Evolutionary conservation across 352 stramenopile species (phyloP).

Genomic region (Stramenopiles sp.): DNA sequence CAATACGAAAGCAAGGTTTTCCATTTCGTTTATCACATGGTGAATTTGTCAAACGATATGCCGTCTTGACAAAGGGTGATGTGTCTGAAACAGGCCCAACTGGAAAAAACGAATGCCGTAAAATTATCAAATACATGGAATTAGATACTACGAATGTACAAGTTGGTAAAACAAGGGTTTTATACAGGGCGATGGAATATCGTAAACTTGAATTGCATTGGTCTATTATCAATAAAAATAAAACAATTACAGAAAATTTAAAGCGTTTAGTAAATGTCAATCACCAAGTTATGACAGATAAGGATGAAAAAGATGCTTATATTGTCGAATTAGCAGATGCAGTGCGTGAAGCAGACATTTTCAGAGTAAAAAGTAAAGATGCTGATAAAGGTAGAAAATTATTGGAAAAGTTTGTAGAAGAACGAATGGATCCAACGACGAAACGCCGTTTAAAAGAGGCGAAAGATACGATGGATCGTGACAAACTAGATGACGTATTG

Average conservation of each 20-base stretch:
- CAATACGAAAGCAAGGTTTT: slow-evolving; percentile 42
- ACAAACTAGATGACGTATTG: background rate
- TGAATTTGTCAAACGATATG: slow-evolving; percentile 58
- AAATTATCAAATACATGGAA: background rate
- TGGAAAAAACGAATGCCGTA: background rate
- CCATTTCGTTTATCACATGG: slow-evolving; percentile 53
- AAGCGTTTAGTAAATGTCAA: background rate
- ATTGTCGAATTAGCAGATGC: background rate
- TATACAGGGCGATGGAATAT: background rate
- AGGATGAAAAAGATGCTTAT: background rate
- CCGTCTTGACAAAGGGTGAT: background rate
- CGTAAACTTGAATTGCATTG: background rate
- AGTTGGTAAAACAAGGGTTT: background rate
- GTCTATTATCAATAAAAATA: background rate
- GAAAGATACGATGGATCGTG: background rate
- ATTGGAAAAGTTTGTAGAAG: background rate
- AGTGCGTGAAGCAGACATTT: background rate
- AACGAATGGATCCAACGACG: background rate
- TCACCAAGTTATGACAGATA: background rate
- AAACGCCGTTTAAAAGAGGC: background rate
- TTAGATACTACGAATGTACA: background rate
- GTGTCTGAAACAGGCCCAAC: background rate
- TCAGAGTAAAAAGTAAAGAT: background rate
- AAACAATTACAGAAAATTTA: background rate
- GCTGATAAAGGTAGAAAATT: background rate